Percentiles rank a stretch among this genome's conserved stretches.
These are phyloP conservation scores for Volvox reticuliferus DNA, from an alignment of 139 green algal species.

Conservation along the genomic window DNA sequence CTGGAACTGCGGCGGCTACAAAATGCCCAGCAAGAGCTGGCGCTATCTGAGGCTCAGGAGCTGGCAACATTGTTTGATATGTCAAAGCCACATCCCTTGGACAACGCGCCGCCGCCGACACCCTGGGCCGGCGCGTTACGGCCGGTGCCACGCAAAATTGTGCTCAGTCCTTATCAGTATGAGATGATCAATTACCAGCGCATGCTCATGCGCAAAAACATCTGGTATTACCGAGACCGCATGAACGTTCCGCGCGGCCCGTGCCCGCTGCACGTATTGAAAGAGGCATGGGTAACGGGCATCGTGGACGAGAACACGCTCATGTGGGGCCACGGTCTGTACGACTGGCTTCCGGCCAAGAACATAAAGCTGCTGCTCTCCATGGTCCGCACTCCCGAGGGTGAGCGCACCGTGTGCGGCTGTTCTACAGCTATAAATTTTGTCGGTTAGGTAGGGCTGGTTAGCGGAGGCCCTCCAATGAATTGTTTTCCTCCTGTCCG, in stretches of 20 bases:
- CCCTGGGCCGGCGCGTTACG: slow-evolving; percentile 58
- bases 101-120: slow-evolving; percentile 37
- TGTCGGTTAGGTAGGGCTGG: too few species aligned
- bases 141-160: slow-evolving; percentile 55
- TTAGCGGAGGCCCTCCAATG: too few species aligned
- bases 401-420: slow-evolving; percentile 62
- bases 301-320: slow-evolving; percentile 95
- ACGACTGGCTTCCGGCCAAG: slow-evolving; percentile 89
- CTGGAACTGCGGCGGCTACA: slow-evolving; percentile 43
- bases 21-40: slow-evolving; percentile 43
- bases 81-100: slow-evolving; percentile 55
- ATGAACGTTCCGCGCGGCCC: slow-evolving; percentile 84
- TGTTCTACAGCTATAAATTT: too few species aligned
- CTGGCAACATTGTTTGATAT: slow-evolving; percentile 69
- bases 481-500: too few species aligned
- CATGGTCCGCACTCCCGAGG: slow-evolving; percentile 90
- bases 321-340: slow-evolving; percentile 92
- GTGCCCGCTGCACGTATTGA: slow-evolving; percentile 87
- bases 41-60: slow-evolving; percentile 58
- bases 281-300: slow-evolving; percentile 87
- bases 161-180: slow-evolving; percentile 69
- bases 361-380: slow-evolving; percentile 92
- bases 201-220: slow-evolving; percentile 85
- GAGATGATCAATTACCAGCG: slow-evolving; percentile 89
- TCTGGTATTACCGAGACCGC: slow-evolving; percentile 86